Conservation (phyloP, 2,329 filamentous ascomycete genomes). For the Coleophoma cylindrospora region DNA sequence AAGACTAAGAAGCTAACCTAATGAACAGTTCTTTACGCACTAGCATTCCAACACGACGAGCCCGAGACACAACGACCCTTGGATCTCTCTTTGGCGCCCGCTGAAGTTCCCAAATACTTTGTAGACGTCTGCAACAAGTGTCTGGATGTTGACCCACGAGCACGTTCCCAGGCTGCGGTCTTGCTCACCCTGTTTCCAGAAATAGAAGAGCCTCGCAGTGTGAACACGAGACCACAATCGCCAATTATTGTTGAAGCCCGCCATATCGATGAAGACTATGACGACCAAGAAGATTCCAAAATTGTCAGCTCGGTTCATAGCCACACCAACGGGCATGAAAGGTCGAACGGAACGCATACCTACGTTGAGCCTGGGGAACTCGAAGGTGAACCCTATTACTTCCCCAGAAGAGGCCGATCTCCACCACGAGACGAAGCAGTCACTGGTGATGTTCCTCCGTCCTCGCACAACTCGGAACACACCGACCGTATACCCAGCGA, state of each 20-base stretch:
- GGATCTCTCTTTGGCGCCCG: conserved; percentile 44
- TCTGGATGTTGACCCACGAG: conserved; percentile 67
- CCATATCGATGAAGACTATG: conserved; percentile 10
- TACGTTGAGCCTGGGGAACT: conserved; percentile 19
- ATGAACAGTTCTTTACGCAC: conserved; percentile 71
- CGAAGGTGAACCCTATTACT: conserved; percentile 18
- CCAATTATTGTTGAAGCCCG: conserved; percentile 23
- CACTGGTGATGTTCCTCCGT: conserved; percentile 1
- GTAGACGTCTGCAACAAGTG: conserved; percentile 69
- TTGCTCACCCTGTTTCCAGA: conserved; percentile 67
- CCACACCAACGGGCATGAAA: conserved; percentile 7
- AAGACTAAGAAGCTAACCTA: background rate
- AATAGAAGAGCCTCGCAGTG: conserved; percentile 13
- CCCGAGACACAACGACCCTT: conserved; percentile 79
- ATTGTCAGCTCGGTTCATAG: conserved; percentile 7
- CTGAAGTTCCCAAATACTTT: conserved; percentile 75
- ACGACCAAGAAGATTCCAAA: conserved; percentile 4
- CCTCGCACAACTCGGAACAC: conserved; percentile 5
- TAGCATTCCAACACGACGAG: conserved; percentile 84
- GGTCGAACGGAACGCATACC: conserved; percentile 11
- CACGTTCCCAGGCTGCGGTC: conserved; percentile 67
- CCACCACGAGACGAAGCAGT: conserved; percentile 13
- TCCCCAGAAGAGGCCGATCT: conserved; percentile 24
- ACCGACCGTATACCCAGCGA: background rate
- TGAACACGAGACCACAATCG: conserved; percentile 12